Evolutionary conservation across 805 yeast genomes (phyloP).

Genomic region (Saturnispora mendoncae): DNA sequence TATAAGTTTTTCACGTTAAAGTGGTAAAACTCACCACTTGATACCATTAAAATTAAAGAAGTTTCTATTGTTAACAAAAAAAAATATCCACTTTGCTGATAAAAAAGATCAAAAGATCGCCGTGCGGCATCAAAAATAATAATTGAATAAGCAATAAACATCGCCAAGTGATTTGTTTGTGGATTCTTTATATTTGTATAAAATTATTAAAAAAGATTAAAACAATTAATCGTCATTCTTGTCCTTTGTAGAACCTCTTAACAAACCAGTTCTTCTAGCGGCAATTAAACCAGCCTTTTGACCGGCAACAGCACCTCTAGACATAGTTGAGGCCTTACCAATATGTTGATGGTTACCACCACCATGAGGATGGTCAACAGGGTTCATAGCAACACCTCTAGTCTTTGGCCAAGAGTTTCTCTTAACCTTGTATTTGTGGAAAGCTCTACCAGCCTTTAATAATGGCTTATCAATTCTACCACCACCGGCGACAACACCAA

Average conservation of each 20-base stretch:
- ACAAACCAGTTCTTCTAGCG: slow-evolving; percentile 99
- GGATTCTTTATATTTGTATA: background rate
- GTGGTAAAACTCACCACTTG: too few relatives aligned
- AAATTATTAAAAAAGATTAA: slow-evolving; percentile 1
- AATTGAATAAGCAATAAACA: too few relatives aligned
- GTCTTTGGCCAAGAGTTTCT: slow-evolving; percentile 99
- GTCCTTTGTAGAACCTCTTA: slow-evolving; percentile 91
- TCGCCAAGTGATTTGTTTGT: background rate
- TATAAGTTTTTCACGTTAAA: too few relatives aligned
- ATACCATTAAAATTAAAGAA: too few relatives aligned
- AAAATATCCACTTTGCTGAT: too few relatives aligned
- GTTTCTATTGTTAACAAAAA: too few relatives aligned
- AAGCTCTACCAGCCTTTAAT: slow-evolving; percentile 99
- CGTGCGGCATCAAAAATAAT: too few relatives aligned
- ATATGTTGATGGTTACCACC: slow-evolving; percentile 99
- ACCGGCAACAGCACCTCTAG: slow-evolving; percentile 99
- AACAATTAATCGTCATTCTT: slow-evolving; percentile 29
- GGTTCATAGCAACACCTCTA: slow-evolving; percentile 99
- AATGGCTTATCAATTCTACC: slow-evolving; percentile 99
- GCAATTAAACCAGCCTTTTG: slow-evolving; percentile 99
- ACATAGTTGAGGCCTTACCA: slow-evolving; percentile 99
- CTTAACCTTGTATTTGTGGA: slow-evolving; percentile 99
- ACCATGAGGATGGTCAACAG: slow-evolving; percentile 99
- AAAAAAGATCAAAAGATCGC: too few relatives aligned
- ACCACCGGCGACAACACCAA: slow-evolving; percentile 99